Conservation (phyloP, 2,329 filamentous ascomycete genomes). For the Alternaria conjuncta region DNA sequence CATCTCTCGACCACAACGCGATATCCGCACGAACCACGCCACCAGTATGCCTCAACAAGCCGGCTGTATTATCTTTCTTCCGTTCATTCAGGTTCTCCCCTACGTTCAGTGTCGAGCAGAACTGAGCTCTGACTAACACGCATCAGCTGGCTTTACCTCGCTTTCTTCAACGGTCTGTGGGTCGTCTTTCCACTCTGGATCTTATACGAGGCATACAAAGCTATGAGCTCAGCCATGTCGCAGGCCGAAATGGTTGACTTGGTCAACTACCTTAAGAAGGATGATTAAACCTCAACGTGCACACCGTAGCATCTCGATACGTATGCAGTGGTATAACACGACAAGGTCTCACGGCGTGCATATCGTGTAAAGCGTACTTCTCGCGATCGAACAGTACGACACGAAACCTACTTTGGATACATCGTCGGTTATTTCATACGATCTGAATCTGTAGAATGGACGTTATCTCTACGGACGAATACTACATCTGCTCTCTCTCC, state of each 20-base stretch:
- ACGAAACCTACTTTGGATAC: not conserved
- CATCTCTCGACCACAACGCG: constrained; percentile 7
- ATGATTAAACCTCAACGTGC: constrained; percentile 9
- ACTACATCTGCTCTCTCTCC: not conserved
- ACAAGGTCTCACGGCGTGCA: not conserved
- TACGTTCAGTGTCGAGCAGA: not conserved
- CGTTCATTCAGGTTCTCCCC: not conserved
- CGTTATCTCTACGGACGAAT: not conserved
- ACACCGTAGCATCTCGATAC: not conserved
- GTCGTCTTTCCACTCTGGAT: constrained; percentile 66
- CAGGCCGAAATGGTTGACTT: constrained; percentile 48
- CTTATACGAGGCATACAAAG: constrained; percentile 58
- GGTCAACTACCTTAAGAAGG: constrained; percentile 48
- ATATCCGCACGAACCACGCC: not conserved
- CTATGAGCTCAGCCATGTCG: constrained; percentile 49
- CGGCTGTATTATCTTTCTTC: not conserved
- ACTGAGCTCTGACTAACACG: not conserved
- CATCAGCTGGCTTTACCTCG: constrained; percentile 63
- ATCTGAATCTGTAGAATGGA: not conserved
- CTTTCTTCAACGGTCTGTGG: constrained; percentile 71
- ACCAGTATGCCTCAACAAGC: not conserved
- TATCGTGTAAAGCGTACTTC: not conserved
- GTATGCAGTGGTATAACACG: not conserved
- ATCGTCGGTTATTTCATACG: not conserved
- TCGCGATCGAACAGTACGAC: not conserved